These are phyloP conservation scores for Tricholomella constricta DNA, from an alignment of 768 basidiomycete species.

Conservation along the genomic window DNA sequence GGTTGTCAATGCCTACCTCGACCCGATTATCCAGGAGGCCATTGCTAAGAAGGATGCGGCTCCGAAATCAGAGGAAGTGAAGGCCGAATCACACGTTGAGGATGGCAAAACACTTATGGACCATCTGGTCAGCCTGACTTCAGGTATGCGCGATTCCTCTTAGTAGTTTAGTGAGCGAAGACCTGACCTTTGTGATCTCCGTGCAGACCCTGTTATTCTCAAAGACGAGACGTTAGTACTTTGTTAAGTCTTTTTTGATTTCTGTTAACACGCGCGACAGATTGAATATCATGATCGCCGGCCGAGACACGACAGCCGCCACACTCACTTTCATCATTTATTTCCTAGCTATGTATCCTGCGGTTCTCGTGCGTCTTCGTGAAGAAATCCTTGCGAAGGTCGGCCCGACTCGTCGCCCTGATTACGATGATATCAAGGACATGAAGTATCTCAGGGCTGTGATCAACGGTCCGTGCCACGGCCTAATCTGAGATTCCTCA, in stretches of 20 bases:
- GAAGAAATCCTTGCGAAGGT: conserved; percentile 58
- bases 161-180: neutral
- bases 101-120: conserved; percentile 57
- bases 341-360: conserved; percentile 53
- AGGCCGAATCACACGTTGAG: conserved; percentile 25
- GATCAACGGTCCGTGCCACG: conserved; percentile 51
- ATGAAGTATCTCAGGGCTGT: conserved; percentile 69
- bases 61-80: conserved; percentile 25
- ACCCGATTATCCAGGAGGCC: conserved; percentile 54
- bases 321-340: conserved; percentile 46
- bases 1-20: conserved; percentile 51
- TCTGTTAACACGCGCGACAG: conserved; percentile 16
- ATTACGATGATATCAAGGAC: conserved; percentile 56
- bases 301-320: conserved; percentile 47
- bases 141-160: conserved; percentile 31
- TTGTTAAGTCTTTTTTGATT: neutral
- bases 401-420: conserved; percentile 49
- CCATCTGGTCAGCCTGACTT: conserved; percentile 53
- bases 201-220: conserved; percentile 43
- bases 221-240: conserved; percentile 46
- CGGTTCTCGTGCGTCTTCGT: conserved; percentile 47
- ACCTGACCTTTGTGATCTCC: neutral
- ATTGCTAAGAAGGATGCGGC: conserved; percentile 39
- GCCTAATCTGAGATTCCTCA: too few species aligned
- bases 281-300: conserved; percentile 51